phyloP scores from a whole-genome alignment of 805 yeast species.

The Scheffersomyces spartinae region DNA sequence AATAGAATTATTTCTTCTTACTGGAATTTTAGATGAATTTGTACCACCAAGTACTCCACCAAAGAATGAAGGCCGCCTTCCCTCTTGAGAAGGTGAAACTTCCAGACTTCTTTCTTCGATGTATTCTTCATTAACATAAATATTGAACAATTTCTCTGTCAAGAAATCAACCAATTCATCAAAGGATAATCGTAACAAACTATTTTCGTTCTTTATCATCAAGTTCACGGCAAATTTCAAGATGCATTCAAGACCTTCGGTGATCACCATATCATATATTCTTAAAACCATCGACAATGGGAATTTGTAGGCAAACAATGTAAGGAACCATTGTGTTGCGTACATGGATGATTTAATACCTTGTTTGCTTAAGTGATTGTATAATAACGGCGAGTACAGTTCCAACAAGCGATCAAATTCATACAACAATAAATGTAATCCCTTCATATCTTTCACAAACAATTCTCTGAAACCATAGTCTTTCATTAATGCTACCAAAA shows the following conservation, averaged over 20 bases:
- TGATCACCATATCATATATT: slow-evolving; percentile 76
- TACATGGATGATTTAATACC: slow-evolving; percentile 91
- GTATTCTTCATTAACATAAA: slow-evolving; percentile 39
- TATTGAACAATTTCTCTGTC: slow-evolving; percentile 68
- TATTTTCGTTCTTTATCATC: slow-evolving; percentile 55
- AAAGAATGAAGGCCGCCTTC: too few relatives aligned
- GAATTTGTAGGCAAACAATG: slow-evolving; percentile 89
- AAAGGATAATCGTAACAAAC: slow-evolving; percentile 51
- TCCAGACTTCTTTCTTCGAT: slow-evolving; percentile 10
- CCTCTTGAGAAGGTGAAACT: slow-evolving; percentile 6
- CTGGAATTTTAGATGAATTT: slow-evolving; percentile 1
- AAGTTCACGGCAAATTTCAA: slow-evolving; percentile 76
- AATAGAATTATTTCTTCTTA: slow-evolving; percentile 5
- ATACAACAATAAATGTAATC: slow-evolving; percentile 71
- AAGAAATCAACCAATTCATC: slow-evolving; percentile 68
- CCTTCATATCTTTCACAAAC: slow-evolving; percentile 87
- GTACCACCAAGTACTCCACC: too few relatives aligned
- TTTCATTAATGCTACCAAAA: slow-evolving; percentile 74
- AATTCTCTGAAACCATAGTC: slow-evolving; percentile 69
- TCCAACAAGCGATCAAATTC: slow-evolving; percentile 86
- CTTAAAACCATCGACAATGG: slow-evolving; percentile 82
- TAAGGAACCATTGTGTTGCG: slow-evolving; percentile 96
- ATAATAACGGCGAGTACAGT: slow-evolving; percentile 58
- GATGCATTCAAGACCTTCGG: slow-evolving; percentile 85
- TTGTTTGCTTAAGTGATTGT: slow-evolving; percentile 68